Evolutionary conservation across 2,329 filamentous ascomycete genomes (phyloP).

Genomic region (Aspergillus candidus): DNA sequence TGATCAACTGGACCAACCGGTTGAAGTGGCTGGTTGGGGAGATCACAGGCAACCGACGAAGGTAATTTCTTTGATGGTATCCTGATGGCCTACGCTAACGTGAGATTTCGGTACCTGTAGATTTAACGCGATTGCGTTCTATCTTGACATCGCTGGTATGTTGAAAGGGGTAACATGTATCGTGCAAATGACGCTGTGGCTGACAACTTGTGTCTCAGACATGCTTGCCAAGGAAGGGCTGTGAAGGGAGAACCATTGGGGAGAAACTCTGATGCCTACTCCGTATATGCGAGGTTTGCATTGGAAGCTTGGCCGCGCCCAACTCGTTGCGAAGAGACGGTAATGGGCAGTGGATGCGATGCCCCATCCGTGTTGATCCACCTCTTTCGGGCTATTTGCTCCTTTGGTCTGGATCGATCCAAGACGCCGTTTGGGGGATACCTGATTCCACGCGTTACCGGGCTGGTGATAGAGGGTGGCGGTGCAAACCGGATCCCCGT

Average conservation of each 20-base stretch:
- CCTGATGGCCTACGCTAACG: neutral
- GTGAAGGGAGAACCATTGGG: constrained; percentile 15
- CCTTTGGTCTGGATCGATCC: too few species aligned
- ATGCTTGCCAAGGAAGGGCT: constrained; percentile 65
- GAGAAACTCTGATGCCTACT: constrained; percentile 18
- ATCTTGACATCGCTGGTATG: constrained; percentile 60
- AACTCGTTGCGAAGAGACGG: neutral
- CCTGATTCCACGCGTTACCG: too few species aligned
- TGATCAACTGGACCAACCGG: constrained; percentile 63
- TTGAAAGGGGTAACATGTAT: neutral
- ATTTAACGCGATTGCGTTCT: constrained; percentile 60
- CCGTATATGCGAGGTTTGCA: constrained; percentile 1
- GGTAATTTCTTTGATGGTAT: constrained; percentile 31
- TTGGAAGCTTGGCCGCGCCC: constrained; percentile 7
- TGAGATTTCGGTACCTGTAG: constrained; percentile 28
- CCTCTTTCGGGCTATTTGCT: too few species aligned
- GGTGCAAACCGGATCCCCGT: constrained; percentile 7
- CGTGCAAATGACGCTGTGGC: constrained; percentile 4
- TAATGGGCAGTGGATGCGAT: neutral
- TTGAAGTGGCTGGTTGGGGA: constrained; percentile 54
- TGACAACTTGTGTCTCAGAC: constrained; percentile 30
- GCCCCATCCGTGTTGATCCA: too few species aligned
- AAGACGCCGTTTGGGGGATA: too few species aligned
- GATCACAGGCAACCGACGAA: constrained; percentile 50
- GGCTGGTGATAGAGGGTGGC: constrained; percentile 6